Conservation (phyloP, 2,329 filamentous ascomycete genomes). For the Cryphonectria parasitica region DNA sequence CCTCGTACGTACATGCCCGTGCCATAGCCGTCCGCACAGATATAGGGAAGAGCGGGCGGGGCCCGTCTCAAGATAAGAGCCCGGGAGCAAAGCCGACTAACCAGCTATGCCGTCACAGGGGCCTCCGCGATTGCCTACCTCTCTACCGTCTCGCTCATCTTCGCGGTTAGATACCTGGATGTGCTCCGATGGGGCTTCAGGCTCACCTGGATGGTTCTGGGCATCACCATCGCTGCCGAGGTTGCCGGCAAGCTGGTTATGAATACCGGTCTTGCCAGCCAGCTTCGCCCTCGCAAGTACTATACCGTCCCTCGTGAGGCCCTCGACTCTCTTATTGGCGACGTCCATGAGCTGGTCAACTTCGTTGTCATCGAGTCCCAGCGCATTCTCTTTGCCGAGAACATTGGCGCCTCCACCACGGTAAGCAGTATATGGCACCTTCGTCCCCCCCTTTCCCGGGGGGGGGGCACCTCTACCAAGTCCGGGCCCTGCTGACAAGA, state of each 20-base stretch:
- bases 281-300: slow-evolving; percentile 69
- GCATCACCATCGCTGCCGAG: slow-evolving; percentile 64
- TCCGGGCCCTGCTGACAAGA: slow-evolving; percentile 16
- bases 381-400: slow-evolving; percentile 71
- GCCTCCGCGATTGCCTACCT: slow-evolving; percentile 68
- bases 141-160: slow-evolving; percentile 61
- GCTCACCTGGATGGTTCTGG: slow-evolving; percentile 66
- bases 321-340: slow-evolving; percentile 63
- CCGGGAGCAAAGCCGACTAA: slow-evolving; percentile 15
- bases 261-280: slow-evolving; percentile 64
- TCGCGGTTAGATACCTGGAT: slow-evolving; percentile 68
- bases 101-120: slow-evolving; percentile 47
- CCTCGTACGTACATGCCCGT: slow-evolving; percentile 55
- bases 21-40: neutral
- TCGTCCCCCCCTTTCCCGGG: slow-evolving; percentile 23
- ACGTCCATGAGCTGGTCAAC: slow-evolving; percentile 71
- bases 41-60: neutral
- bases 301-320: slow-evolving; percentile 68
- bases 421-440: slow-evolving; percentile 47
- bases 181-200: slow-evolving; percentile 68
- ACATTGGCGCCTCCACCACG: slow-evolving; percentile 60
- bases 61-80: neutral
- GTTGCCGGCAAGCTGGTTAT: slow-evolving; percentile 63
- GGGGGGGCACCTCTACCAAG: slow-evolving; percentile 6
- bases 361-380: slow-evolving; percentile 74